Percentiles rank a stretch among this genome's conserved stretches.
Conservation (phyloP, 2,329 filamentous ascomycete species). For the Spiromastix sp. region DNA sequence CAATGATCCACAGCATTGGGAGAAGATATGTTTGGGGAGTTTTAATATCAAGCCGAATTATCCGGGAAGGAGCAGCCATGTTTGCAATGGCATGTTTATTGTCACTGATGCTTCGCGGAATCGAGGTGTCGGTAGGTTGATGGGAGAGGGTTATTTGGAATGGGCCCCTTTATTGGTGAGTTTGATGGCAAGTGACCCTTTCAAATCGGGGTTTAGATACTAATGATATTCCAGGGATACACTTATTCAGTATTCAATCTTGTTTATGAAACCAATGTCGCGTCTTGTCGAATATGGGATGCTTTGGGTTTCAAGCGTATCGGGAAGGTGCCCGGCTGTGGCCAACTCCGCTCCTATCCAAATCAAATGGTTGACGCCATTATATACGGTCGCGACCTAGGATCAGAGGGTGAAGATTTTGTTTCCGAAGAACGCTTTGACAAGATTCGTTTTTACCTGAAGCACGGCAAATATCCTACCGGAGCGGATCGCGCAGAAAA, state of each 20-base stretch:
- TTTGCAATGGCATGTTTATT: constrained; percentile 68
- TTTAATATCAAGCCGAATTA: constrained; percentile 96
- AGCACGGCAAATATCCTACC: constrained; percentile 84
- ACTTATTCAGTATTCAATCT: constrained; percentile 90
- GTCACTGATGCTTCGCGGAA: constrained; percentile 64
- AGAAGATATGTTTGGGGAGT: constrained; percentile 70
- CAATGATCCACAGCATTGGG: constrained; percentile 59
- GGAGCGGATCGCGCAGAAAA: constrained; percentile 93
- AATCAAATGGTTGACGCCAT: constrained; percentile 63
- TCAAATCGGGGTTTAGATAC: background rate
- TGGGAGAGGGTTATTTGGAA: constrained; percentile 68
- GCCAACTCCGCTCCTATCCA: constrained; percentile 58
- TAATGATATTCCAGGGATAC: constrained; percentile 49
- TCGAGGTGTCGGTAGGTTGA: constrained; percentile 62
- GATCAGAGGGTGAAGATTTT: constrained; percentile 63
- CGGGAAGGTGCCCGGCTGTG: constrained; percentile 65
- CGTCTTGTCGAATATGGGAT: constrained; percentile 85
- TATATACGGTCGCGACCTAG: constrained; percentile 59
- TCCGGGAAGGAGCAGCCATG: constrained; percentile 78
- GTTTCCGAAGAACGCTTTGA: constrained; percentile 95
- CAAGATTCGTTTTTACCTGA: constrained; percentile 96
- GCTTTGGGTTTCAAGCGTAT: constrained; percentile 87
- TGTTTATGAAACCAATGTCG: constrained; percentile 88
- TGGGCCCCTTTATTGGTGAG: constrained; percentile 57
- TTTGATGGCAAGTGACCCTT: constrained; percentile 23